phyloP scores from a whole-genome alignment of 345 rosid genomes.

The Arabis hirsuta region DNA sequence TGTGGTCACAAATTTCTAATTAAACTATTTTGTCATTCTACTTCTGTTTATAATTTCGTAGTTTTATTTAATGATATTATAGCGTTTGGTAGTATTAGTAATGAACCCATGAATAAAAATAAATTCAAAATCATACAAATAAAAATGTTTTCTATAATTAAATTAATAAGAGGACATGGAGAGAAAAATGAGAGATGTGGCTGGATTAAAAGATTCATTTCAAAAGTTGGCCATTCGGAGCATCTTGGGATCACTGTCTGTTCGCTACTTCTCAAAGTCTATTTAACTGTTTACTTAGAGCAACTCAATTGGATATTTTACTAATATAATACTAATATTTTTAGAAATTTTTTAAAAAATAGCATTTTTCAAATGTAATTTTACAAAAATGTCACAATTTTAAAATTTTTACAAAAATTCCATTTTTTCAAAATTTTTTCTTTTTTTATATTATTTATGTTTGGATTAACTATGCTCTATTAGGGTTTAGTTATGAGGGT shows the following conservation, averaged over 20 bases:
- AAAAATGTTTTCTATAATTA: not conserved
- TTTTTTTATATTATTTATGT: too few relatives aligned
- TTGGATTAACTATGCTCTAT: too few relatives aligned
- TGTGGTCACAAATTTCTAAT: not conserved
- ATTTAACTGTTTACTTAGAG: conserved; percentile 25
- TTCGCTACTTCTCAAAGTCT: conserved; percentile 49
- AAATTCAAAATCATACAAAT: conserved; percentile 20
- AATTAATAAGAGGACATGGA: conserved; percentile 11
- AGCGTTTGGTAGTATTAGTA: not conserved
- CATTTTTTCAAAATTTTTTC: too few relatives aligned
- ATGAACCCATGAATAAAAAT: too few relatives aligned
- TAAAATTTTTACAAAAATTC: too few relatives aligned
- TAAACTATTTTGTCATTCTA: not conserved
- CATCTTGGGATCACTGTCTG: conserved; percentile 48
- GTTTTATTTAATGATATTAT: not conserved
- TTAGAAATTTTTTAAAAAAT: too few relatives aligned
- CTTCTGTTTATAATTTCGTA: not conserved
- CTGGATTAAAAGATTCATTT: conserved; percentile 44
- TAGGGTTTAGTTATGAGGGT: too few relatives aligned
- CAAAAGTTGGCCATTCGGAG: conserved; percentile 45
- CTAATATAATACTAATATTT: too few relatives aligned
- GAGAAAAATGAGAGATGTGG: conserved; percentile 34
- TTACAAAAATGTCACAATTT: too few relatives aligned
- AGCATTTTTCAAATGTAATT: too few relatives aligned
- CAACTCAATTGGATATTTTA: too few relatives aligned